Evolutionary conservation across 192 early-diverging fungal genomes (phyloP).

Genomic region (Glomus cerebriforme): DNA sequence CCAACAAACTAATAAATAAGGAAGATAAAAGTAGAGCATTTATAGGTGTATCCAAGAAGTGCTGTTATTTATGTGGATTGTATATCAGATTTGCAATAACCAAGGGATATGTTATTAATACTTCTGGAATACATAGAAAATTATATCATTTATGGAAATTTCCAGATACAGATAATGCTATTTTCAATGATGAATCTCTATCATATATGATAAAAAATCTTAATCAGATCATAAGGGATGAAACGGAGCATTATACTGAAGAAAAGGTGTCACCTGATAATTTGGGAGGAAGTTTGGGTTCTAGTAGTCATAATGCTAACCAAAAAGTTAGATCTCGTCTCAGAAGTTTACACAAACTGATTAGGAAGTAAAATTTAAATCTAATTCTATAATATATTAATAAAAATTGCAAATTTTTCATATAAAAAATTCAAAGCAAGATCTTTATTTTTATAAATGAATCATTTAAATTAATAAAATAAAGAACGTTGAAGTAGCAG

Average conservation of each 20-base stretch:
- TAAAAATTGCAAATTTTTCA: no score
- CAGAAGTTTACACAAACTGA: no score
- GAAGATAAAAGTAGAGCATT: not conserved
- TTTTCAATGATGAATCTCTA: not conserved
- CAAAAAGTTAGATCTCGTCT: not conserved
- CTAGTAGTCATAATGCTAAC: not conserved
- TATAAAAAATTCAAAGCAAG: no score
- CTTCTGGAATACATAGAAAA: not conserved
- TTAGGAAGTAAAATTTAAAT: no score
- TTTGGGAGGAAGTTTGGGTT: not conserved
- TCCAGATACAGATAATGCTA: not conserved
- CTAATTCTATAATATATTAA: no score
- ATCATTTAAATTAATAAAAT: no score
- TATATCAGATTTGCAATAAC: not conserved
- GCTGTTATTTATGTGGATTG: no score
- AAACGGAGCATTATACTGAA: not conserved
- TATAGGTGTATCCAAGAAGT: not conserved
- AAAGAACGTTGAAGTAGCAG: no score
- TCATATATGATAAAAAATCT: not conserved
- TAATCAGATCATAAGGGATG: not conserved
- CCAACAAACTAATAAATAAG: not conserved
- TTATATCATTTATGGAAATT: not conserved
- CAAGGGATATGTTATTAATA: not conserved
- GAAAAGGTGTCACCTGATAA: not conserved
- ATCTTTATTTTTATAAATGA: no score